These are phyloP conservation scores for Musa itinerans DNA, from an alignment of 176 grass and related monocot species.

Conservation along the genomic window DNA sequence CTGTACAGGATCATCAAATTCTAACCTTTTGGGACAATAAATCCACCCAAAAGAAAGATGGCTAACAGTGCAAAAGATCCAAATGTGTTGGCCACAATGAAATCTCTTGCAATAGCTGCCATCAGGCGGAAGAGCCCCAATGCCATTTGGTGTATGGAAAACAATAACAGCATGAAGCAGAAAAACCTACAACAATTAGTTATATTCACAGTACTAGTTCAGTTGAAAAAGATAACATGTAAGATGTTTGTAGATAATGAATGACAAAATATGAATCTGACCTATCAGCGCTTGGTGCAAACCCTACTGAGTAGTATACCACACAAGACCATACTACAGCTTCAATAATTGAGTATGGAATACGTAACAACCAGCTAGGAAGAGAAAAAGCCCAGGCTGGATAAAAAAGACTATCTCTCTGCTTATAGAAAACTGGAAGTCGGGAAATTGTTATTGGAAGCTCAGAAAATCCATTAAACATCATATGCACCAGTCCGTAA, in stretches of 20 bases:
- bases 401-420: slow-evolving; percentile 70
- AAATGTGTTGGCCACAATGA: slow-evolving; percentile 57
- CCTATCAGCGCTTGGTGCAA: slow-evolving; percentile 48
- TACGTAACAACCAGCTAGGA: slow-evolving; percentile 57
- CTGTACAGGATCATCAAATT: not conserved
- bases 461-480: slow-evolving; percentile 79
- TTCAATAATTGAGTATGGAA: slow-evolving; percentile 64
- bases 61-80: slow-evolving; percentile 43
- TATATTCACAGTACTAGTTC: not conserved
- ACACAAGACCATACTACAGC: slow-evolving; percentile 61
- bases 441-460: slow-evolving; percentile 55
- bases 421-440: slow-evolving; percentile 70
- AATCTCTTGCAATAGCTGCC: slow-evolving; percentile 55
- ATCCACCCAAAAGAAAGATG: slow-evolving; percentile 61
- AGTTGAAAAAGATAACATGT: not conserved
- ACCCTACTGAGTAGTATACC: slow-evolving; percentile 69
- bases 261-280: slow-evolving; percentile 4
- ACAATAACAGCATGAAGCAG: slow-evolving; percentile 52
- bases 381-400: slow-evolving; percentile 69
- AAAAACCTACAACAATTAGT: slow-evolving; percentile 36
- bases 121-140: slow-evolving; percentile 68
- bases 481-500: slow-evolving; percentile 60
- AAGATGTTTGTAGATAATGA: not conserved
- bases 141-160: slow-evolving; percentile 75
- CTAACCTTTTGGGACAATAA: slow-evolving; percentile 62